Conservation (phyloP, 345 rosid genomes). For the Rhodamnia argentea region DNA sequence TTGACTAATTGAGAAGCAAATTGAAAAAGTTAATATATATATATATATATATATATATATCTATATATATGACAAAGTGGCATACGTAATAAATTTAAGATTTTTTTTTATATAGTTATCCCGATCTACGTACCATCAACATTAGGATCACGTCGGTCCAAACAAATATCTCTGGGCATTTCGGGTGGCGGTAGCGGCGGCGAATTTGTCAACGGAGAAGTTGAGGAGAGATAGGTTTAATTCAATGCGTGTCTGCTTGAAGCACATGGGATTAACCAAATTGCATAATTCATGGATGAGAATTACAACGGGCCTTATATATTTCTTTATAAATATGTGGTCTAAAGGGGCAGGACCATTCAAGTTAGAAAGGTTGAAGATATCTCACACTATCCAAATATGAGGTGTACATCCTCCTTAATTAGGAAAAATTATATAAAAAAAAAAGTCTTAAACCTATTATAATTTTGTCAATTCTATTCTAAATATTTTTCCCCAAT, state of each 20-base stretch:
- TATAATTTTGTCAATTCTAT: no score
- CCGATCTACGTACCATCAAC: background rate
- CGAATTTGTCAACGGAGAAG: background rate
- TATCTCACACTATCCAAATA: background rate
- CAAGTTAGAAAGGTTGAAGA: background rate
- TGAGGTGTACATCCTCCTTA: background rate
- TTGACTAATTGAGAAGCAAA: background rate
- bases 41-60: no score
- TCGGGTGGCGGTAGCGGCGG: background rate
- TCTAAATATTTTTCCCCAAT: no score
- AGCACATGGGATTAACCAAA: background rate
- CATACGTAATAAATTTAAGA: no score
- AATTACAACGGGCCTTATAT: background rate
- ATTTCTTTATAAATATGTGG: no score
- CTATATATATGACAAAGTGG: no score
- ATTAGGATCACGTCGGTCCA: background rate
- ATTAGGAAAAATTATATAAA: background rate
- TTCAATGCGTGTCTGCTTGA: background rate
- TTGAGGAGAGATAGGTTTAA: background rate
- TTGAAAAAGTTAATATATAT: no score
- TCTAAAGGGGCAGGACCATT: background rate
- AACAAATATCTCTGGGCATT: background rate
- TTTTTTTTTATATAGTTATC: no score
- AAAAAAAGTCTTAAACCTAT: no score
- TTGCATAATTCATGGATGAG: background rate